These are phyloP conservation scores for Eremothecium sinecaudum DNA, from an alignment of 1,139 yeast species.

Conservation along the genomic window DNA sequence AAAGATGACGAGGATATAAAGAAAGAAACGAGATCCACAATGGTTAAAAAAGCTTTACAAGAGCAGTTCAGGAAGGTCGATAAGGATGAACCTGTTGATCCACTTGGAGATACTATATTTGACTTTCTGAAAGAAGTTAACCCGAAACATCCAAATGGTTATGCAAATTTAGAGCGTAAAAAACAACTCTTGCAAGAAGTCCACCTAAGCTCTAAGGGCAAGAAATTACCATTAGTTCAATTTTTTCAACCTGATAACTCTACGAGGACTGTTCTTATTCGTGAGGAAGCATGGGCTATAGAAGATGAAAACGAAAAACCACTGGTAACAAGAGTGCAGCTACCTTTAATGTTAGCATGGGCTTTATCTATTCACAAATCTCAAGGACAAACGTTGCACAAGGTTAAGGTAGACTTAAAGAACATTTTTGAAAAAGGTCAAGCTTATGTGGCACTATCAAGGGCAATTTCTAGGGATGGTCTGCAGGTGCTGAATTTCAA, in stretches of 20 bases:
- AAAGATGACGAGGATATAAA: constrained; percentile 17
- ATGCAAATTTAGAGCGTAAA: constrained; percentile 32
- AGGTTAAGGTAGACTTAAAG: constrained; percentile 70
- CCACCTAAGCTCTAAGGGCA: constrained; percentile 31
- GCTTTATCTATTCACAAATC: constrained; percentile 91
- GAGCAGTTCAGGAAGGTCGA: constrained; percentile 17
- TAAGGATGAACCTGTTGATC: constrained; percentile 9
- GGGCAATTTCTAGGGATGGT: constrained; percentile 75
- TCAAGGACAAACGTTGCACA: constrained; percentile 87
- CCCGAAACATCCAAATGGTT: constrained; percentile 27
- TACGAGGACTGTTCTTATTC: constrained; percentile 61
- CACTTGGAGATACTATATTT: constrained; percentile 37
- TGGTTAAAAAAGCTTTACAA: constrained; percentile 16
- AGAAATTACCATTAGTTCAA: constrained; percentile 61
- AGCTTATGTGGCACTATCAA: constrained; percentile 84
- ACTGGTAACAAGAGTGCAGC: constrained; percentile 50
- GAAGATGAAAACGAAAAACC: constrained; percentile 50
- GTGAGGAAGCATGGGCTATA: constrained; percentile 65
- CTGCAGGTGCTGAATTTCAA: constrained; percentile 68
- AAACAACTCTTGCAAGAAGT: constrained; percentile 33
- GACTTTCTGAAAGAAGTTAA: constrained; percentile 42
- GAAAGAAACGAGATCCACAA: constrained; percentile 11
- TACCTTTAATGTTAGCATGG: constrained; percentile 90
- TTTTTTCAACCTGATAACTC: constrained; percentile 64
- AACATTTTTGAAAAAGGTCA: constrained; percentile 86